Conservation (phyloP, 139 green algal species). For the Chlamydomonas asymmetrica region DNA sequence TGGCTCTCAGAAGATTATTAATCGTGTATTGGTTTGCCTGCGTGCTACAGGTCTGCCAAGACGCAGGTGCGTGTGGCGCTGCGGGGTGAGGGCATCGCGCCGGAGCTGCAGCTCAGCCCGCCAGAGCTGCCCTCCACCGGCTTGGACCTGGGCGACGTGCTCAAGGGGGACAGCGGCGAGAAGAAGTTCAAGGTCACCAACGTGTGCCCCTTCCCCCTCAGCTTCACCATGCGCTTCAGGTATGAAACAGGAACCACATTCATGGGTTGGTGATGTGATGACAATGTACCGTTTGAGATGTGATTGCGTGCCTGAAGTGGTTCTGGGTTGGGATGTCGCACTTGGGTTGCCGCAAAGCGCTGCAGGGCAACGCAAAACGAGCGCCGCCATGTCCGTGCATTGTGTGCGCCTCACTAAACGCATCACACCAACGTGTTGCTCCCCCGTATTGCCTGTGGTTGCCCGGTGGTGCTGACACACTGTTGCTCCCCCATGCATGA, state of each 20-base stretch:
- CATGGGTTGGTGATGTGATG: background rate
- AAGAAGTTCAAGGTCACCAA: conserved; percentile 56
- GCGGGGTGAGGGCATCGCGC: conserved; percentile 58
- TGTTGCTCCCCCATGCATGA: background rate
- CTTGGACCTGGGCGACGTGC: conserved; percentile 62
- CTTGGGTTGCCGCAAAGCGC: no score
- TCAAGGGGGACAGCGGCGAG: conserved; percentile 41
- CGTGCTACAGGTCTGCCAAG: conserved; percentile 33
- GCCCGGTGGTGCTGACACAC: background rate
- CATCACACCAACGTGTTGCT: no score
- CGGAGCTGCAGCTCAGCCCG: conserved; percentile 50
- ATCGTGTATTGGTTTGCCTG: background rate
- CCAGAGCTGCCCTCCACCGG: conserved; percentile 21
- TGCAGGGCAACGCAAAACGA: no score
- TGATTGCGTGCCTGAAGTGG: no score
- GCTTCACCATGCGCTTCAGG: conserved; percentile 41
- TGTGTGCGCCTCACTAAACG: no score
- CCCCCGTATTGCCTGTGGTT: no score
- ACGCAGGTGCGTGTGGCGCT: conserved; percentile 51
- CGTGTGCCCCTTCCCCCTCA: conserved; percentile 58
- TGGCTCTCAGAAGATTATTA: background rate
- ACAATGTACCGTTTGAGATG: no score
- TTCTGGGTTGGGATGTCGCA: no score
- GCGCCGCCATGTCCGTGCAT: no score
- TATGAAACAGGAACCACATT: conserved; percentile 5